These are phyloP conservation scores for Daldinia decipiens DNA, from an alignment of 495 filamentous ascomycete genomes.

Conservation along the genomic window DNA sequence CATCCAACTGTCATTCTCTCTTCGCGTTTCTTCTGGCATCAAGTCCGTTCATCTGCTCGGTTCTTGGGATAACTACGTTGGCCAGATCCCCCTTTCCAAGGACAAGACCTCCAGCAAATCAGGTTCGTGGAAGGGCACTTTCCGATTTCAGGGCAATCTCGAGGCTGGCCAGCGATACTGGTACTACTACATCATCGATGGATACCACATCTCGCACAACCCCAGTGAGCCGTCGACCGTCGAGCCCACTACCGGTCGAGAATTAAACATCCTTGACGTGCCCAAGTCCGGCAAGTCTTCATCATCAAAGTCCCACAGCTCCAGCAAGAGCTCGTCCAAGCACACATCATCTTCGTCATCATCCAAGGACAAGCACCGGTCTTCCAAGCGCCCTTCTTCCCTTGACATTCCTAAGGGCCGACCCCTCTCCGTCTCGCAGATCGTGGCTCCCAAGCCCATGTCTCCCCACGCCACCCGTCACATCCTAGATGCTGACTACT, in stretches of 20 bases:
- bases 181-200: slow-evolving; percentile 99
- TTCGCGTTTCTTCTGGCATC: slow-evolving; percentile 95
- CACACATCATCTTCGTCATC: slow-evolving; percentile 53
- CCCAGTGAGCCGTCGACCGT: slow-evolving; percentile 87
- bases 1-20: slow-evolving; percentile 86
- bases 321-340: slow-evolving; percentile 52
- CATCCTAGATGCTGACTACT: slow-evolving; percentile 82
- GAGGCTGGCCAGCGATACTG: slow-evolving; percentile 92
- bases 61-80: slow-evolving; percentile 97
- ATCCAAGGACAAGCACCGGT: slow-evolving; percentile 53
- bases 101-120: slow-evolving; percentile 80
- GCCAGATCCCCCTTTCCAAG: slow-evolving; percentile 90
- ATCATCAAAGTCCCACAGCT: slow-evolving; percentile 61
- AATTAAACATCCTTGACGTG: slow-evolving; percentile 79
- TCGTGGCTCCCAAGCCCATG: slow-evolving; percentile 87
- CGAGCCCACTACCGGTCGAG: slow-evolving; percentile 96
- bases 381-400: slow-evolving; percentile 52
- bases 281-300: slow-evolving; percentile 61
- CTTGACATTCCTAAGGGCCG: slow-evolving; percentile 82
- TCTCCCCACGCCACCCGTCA: slow-evolving; percentile 85
- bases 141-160: slow-evolving; percentile 91
- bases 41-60: slow-evolving; percentile 98
- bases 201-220: slow-evolving; percentile 98
- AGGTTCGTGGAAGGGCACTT: slow-evolving; percentile 92
- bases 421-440: slow-evolving; percentile 86